Percentiles rank a stretch among this genome's conserved stretches.
phyloP scores from a whole-genome alignment of 768 basidiomycete genomes.

The Termitomyces sp. region DNA sequence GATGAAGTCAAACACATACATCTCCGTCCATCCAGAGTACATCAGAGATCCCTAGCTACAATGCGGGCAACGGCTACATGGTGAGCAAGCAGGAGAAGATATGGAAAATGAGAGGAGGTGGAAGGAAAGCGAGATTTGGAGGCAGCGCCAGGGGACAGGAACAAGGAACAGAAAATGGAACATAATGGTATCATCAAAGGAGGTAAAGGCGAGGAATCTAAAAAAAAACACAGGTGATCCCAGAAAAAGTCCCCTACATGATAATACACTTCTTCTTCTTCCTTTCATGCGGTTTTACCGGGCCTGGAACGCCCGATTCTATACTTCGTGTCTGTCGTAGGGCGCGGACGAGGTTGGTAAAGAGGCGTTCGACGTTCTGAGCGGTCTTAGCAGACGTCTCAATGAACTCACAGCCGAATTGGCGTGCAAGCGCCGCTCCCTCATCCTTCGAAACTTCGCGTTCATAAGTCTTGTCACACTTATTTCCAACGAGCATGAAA shows the following conservation, averaged over 20 bases:
- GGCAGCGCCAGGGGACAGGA: slow-evolving; percentile 22
- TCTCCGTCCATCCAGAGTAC: slow-evolving; percentile 32
- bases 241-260: slow-evolving; percentile 70
- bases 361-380: slow-evolving; percentile 86
- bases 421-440: slow-evolving; percentile 74
- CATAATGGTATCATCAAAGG: slow-evolving; percentile 80
- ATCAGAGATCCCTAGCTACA: slow-evolving; percentile 30
- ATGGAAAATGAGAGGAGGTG: slow-evolving; percentile 21
- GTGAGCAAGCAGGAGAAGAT: slow-evolving; percentile 21
- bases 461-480: slow-evolving; percentile 88
- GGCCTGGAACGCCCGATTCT: slow-evolving; percentile 40
- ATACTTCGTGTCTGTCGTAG: slow-evolving; percentile 68
- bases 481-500: slow-evolving; percentile 96
- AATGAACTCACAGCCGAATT: slow-evolving; percentile 89
- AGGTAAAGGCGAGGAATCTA: slow-evolving; percentile 69
- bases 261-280: slow-evolving; percentile 65
- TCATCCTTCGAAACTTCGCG: slow-evolving; percentile 92
- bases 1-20: slow-evolving; percentile 20
- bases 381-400: slow-evolving; percentile 97
- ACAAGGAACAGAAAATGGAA: slow-evolving; percentile 27
- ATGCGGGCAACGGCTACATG: slow-evolving; percentile 17
- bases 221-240: slow-evolving; percentile 43
- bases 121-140: slow-evolving; percentile 22
- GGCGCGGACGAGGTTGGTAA: slow-evolving; percentile 81
- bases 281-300: slow-evolving; percentile 36